Conservation (phyloP, 805 yeast species). For the Tetrapisispora arboricola region DNA sequence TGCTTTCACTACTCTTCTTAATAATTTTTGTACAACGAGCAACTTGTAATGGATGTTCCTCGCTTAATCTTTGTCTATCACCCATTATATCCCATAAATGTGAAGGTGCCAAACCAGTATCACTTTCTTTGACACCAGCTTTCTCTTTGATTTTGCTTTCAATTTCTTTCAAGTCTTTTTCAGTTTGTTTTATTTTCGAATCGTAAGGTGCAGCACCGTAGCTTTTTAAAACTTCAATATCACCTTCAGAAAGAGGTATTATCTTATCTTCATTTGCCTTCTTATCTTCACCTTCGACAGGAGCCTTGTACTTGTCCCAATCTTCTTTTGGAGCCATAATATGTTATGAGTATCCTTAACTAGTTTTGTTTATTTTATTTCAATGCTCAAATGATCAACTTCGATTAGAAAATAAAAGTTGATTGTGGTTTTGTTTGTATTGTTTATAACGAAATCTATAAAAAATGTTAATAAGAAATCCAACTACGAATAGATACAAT, state of each 20-base stretch:
- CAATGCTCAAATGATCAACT: no score
- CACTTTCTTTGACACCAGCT: constrained; percentile 89
- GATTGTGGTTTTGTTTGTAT: no score
- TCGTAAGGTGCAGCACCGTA: constrained; percentile 98
- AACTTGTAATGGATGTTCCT: constrained; percentile 94
- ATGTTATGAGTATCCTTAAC: background rate
- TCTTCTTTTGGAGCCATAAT: constrained; percentile 93
- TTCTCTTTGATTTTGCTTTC: constrained; percentile 88
- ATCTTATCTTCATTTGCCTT: constrained; percentile 58
- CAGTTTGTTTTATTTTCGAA: constrained; percentile 65
- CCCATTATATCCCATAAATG: constrained; percentile 97
- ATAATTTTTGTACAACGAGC: constrained; percentile 98
- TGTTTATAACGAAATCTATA: no score
- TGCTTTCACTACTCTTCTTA: constrained; percentile 40
- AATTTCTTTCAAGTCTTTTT: constrained; percentile 73
- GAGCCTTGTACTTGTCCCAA: constrained; percentile 95
- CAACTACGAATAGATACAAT: background rate
- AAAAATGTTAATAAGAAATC: no score
- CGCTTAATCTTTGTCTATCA: constrained; percentile 84
- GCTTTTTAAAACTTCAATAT: constrained; percentile 92
- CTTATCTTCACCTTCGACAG: constrained; percentile 57
- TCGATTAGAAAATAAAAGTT: no score
- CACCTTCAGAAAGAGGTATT: constrained; percentile 87
- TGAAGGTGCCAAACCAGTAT: constrained; percentile 96
- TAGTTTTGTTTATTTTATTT: no score